phyloP scores from a whole-genome alignment of 2,329 filamentous ascomycete species.

The Leptodontidium sp. region DNA sequence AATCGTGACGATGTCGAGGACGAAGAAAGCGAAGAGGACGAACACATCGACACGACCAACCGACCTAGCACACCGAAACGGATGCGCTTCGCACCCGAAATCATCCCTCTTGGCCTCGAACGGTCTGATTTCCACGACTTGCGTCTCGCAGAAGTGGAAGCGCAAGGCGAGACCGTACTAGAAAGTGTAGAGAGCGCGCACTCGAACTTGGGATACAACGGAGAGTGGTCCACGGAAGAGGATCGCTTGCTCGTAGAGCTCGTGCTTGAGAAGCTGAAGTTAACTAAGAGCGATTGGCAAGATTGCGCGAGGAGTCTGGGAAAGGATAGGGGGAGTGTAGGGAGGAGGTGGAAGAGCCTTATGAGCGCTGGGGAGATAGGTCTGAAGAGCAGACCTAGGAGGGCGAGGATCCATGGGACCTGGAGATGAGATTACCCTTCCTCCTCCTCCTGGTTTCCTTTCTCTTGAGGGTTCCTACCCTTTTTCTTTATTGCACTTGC shows the following conservation, averaged over 20 bases:
- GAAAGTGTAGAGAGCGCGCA: slow-evolving; percentile 5
- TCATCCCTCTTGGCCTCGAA: slow-evolving; percentile 66
- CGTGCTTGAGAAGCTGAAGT: slow-evolving; percentile 70
- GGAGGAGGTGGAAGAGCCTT: slow-evolving; percentile 69
- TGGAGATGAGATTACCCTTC: slow-evolving; percentile 54
- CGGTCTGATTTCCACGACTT: slow-evolving; percentile 65
- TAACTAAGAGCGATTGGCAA: slow-evolving; percentile 71
- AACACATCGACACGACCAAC: not conserved
- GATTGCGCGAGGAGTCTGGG: slow-evolving; percentile 71
- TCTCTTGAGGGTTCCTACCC: not conserved
- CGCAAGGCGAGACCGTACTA: slow-evolving; percentile 35
- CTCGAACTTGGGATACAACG: not conserved
- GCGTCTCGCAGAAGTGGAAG: slow-evolving; percentile 45
- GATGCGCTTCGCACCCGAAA: slow-evolving; percentile 65
- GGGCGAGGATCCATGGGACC: slow-evolving; percentile 61
- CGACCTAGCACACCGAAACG: slow-evolving; percentile 64
- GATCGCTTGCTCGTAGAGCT: slow-evolving; percentile 72
- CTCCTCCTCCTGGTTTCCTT: slow-evolving; percentile 14
- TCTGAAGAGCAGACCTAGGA: slow-evolving; percentile 54
- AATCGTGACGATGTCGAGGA: slow-evolving; percentile 49
- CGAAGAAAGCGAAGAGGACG: slow-evolving; percentile 41
- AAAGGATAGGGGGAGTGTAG: slow-evolving; percentile 64
- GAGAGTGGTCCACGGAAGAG: slow-evolving; percentile 67
- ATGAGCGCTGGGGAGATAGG: slow-evolving; percentile 67
- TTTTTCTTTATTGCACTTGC: slow-evolving; percentile 11